These are phyloP conservation scores for Amyloporia xantha DNA, from an alignment of 768 basidiomycete species.

Conservation along the genomic window DNA sequence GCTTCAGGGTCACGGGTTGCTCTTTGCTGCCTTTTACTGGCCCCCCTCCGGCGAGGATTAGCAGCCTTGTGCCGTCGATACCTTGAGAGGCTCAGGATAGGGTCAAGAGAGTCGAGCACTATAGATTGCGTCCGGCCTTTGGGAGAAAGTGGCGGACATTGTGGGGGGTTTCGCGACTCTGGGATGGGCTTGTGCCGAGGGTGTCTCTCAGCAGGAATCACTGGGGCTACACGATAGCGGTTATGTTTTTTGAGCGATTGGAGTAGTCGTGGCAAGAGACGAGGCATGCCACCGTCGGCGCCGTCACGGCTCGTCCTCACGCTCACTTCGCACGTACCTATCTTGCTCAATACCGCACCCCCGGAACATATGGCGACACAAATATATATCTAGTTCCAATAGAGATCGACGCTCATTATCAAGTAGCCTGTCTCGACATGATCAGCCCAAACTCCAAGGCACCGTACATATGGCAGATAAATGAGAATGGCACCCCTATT, in stretches of 20 bases:
- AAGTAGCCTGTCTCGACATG: too few relatives aligned
- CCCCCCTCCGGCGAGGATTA: conserved; percentile 39
- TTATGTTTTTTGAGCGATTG: conserved; percentile 31
- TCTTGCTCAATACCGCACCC: too few relatives aligned
- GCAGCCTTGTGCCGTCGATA: conserved; percentile 53
- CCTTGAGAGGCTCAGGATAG: conserved; percentile 41
- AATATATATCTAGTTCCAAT: too few relatives aligned
- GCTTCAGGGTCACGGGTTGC: conserved; percentile 1
- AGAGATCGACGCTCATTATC: too few relatives aligned
- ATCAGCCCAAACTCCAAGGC: background rate
- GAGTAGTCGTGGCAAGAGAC: conserved; percentile 62
- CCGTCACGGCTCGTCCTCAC: too few relatives aligned
- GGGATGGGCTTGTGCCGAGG: conserved; percentile 1
- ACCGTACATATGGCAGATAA: background rate
- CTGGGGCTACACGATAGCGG: conserved; percentile 19
- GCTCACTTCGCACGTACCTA: too few relatives aligned
- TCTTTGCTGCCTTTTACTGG: conserved; percentile 18
- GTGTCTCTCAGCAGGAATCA: conserved; percentile 1
- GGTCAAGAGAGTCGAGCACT: conserved; percentile 49
- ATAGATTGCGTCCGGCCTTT: conserved; percentile 48
- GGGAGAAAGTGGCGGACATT: conserved; percentile 24
- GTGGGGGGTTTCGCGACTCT: conserved; percentile 1
- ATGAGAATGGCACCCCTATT: too few relatives aligned
- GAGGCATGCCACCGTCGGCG: conserved; percentile 51
- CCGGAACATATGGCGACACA: too few relatives aligned